Conservation (phyloP, 768 basidiomycete species). For the Tricholoma sp. region DNA sequence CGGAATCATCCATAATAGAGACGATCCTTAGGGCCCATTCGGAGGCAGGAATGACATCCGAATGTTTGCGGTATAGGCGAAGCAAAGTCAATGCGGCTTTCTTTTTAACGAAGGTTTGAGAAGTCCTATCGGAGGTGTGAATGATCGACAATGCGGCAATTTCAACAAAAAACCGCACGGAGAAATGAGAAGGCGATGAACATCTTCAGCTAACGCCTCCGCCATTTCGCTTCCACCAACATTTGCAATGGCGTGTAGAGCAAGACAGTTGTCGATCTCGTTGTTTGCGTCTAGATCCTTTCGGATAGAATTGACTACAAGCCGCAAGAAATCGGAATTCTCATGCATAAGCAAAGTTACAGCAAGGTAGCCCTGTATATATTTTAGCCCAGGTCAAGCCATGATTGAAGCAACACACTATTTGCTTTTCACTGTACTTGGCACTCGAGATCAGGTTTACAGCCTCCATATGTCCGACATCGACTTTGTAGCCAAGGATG, state of each 20-base stretch:
- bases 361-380: conserved; percentile 86
- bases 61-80: conserved; percentile 92
- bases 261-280: conserved; percentile 94
- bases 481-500: conserved; percentile 98
- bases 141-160: neutral
- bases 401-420: conserved; percentile 50
- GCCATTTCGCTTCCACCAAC: conserved; percentile 99
- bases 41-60: conserved; percentile 84
- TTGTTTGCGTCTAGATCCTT: conserved; percentile 95
- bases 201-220: conserved; percentile 88
- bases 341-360: conserved; percentile 98
- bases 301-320: conserved; percentile 97
- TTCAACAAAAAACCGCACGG: conserved; percentile 53
- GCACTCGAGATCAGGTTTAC: conserved; percentile 94
- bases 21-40: conserved; percentile 97
- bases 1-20: conserved; percentile 91
- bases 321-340: conserved; percentile 92
- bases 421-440: conserved; percentile 99
- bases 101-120: conserved; percentile 94
- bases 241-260: conserved; percentile 96
- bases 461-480: conserved; percentile 98
- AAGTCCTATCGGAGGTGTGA: conserved; percentile 57
- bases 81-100: conserved; percentile 94
- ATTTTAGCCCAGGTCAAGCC: conserved; percentile 8
- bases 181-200: conserved; percentile 91